Base-by-base conservation (phyloP, 805 yeast species). In the Brettanomyces naardenensis region DNA sequence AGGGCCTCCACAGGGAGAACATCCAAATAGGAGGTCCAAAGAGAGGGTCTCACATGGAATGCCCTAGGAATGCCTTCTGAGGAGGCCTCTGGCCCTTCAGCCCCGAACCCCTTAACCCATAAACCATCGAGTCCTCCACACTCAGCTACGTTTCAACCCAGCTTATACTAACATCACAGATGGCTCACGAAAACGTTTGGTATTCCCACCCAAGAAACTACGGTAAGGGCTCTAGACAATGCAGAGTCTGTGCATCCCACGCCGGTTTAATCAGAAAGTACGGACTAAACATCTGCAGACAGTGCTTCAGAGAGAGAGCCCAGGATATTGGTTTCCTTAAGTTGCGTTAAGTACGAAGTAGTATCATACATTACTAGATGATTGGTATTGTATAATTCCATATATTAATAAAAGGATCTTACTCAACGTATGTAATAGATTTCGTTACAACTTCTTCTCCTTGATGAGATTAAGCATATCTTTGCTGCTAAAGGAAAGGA, bases 151-250 rank as follows among this genome's bases (percentile, higher is more conserved):
- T n/a, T n/a, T n/a, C n/a, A n/a, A n/a, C n/a, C n/a, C n/a, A n/a
- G n/a, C n/a, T n/a, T 32, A 22, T 26, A 26, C 28, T 30, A 45
- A 44, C 44, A 49, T 39, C 56, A 35, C 84, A 74, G 48, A 89
- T 89, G 97, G 96, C 97, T 83, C 97, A 89, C 96, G 96, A 87
- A 82, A 82, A 87, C 88, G 95, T 90, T 81, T 92, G 99, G 99
- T 92, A 73, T 82, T 89, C 97, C 71, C 98, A 92, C 95, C 98
- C 99, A 81, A 87, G 97, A 86, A 89, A 84, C 75, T 90, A 78
- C 88, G 98, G 98, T 75, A 92, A 92, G 86, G 99, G 99, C 77
- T 85, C 97, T 65, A 95, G 99, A 79, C 92, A 86, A 78, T 92
- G 97, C 80, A 92, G 97, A 73, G 89, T 90, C 79, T 87, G 95